Evolutionary conservation across 2,329 filamentous ascomycete genomes (phyloP).

Genomic region (Leptographium procerum): DNA sequence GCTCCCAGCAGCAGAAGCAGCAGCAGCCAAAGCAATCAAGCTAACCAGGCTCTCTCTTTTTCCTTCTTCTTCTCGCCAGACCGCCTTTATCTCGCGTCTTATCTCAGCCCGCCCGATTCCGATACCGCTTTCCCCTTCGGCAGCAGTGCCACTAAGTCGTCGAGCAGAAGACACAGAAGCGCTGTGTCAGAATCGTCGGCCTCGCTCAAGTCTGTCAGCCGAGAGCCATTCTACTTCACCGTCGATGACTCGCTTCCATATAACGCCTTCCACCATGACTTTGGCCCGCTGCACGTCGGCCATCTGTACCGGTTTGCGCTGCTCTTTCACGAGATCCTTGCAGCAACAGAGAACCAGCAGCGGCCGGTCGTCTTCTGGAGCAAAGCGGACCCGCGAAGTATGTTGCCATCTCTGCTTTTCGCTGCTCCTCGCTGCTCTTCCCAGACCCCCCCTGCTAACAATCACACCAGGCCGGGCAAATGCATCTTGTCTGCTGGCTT

Average conservation of each 20-base stretch:
- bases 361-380: conserved; percentile 94
- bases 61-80: conserved; percentile 46
- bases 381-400: conserved; percentile 80
- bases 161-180: conserved; percentile 58
- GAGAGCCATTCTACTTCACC: conserved; percentile 83
- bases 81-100: conserved; percentile 88
- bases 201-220: conserved; percentile 27
- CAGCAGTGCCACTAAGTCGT: conserved; percentile 44
- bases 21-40: no score
- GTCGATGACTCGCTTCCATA: conserved; percentile 88
- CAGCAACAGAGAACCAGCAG: conserved; percentile 80
- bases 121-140: conserved; percentile 82
- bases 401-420: conserved; percentile 23
- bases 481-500: conserved; percentile 86
- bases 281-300: conserved; percentile 92
- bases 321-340: conserved; percentile 88
- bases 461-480: conserved; percentile 55
- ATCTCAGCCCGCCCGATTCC: conserved; percentile 67
- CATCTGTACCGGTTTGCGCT: conserved; percentile 95
- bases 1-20: not conserved
- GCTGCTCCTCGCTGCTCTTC: not conserved
- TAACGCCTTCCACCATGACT: conserved; percentile 98
- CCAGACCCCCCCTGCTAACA: conserved; percentile 15
- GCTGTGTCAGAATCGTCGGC: conserved; percentile 11
- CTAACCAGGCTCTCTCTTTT: not conserved